Percentiles rank a stretch among this genome's conserved stretches.
These are phyloP conservation scores for Aureobasidium leucospermi DNA, from an alignment of 2,329 filamentous ascomycete species.

Conservation along the genomic window DNA sequence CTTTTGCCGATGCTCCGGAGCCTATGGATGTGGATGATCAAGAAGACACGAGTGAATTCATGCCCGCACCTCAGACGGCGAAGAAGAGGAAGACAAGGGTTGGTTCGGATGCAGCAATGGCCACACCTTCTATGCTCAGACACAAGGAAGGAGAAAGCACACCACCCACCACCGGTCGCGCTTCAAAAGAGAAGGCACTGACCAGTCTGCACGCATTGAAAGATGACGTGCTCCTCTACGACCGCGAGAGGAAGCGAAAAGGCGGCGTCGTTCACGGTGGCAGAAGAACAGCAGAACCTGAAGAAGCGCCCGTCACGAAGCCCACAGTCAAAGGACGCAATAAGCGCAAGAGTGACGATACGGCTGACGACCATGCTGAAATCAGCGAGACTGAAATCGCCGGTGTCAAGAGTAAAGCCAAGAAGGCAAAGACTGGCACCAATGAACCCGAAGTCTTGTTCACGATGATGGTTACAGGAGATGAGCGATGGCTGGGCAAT, in stretches of 20 bases:
- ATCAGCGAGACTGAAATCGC: conserved; percentile 37
- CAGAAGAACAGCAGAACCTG: conserved; percentile 39
- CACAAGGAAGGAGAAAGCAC: conserved; percentile 73
- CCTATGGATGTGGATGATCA: neutral
- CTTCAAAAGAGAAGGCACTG: conserved; percentile 80
- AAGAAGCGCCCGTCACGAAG: conserved; percentile 20
- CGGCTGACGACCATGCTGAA: conserved; percentile 24
- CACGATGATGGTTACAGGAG: conserved; percentile 75
- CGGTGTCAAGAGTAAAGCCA: conserved; percentile 39
- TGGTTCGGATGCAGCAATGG: conserved; percentile 12
- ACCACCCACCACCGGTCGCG: conserved; percentile 63
- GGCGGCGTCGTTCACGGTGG: conserved; percentile 58
- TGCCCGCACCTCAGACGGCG: conserved; percentile 13
- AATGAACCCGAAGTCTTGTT: conserved; percentile 56
- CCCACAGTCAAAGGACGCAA: conserved; percentile 18
- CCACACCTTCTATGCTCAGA: conserved; percentile 23
- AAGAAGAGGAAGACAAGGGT: conserved; percentile 23
- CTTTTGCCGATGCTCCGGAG: neutral
- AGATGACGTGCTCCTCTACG: conserved; percentile 79
- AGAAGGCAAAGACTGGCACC: conserved; percentile 40
- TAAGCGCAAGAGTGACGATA: conserved; percentile 32
- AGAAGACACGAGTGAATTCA: neutral
- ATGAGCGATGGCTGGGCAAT: conserved; percentile 71
- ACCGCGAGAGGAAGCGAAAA: conserved; percentile 84
- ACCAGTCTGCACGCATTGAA: conserved; percentile 68